Base-by-base conservation (phyloP, 1,284 basidiomycete species). In the Phellopilus nigrolimitatus region DNA sequence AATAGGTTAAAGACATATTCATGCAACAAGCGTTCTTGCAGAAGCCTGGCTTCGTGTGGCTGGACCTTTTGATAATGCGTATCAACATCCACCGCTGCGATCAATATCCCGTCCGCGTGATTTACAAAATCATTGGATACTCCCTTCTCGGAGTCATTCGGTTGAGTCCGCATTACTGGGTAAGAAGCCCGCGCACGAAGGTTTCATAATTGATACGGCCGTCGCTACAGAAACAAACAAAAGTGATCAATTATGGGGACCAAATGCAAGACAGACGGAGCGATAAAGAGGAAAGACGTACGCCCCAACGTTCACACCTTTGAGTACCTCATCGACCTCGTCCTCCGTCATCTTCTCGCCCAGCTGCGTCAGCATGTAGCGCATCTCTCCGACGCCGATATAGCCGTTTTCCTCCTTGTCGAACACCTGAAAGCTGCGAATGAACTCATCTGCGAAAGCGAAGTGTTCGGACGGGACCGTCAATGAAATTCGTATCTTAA, bases 341-440 rank as follows among this genome's bases (percentile, higher is more conserved):
- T 95, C 93, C 65, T 98, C 94, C 17, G 84, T 74, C 88, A 99
- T 92, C 78, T 98, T 97, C 78, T 98, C 95, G 13, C 95, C 95
- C 3, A 98, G 79, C 64, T 93, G 91, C 12, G 95, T 98, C 38
- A 98, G 79, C 36, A 97, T 93, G 68, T 98, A 98, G 68, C 93
- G 80, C 58, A 98, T 78, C 70, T 85, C 84, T 46, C 94, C 94
- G 22, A 88, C 92, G 48, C 93, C 93, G 63, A 98, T 98, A 72
- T 88, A 93, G 0, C 95, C 95, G 62, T 97, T 97, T 38, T 92
- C 93, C 57, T 97, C 94, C 72, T 97, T 97, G 71, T 98, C 95
- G 60, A 99, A 99, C 15, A 99, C 95, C 65, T 98, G 95, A 80
- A 99, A 99, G 7, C 95, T 97, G 51, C 95, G 92, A 64, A 97